phyloP scores from a whole-genome alignment of 2,329 filamentous ascomycete species.

The Lachnellula arida region DNA sequence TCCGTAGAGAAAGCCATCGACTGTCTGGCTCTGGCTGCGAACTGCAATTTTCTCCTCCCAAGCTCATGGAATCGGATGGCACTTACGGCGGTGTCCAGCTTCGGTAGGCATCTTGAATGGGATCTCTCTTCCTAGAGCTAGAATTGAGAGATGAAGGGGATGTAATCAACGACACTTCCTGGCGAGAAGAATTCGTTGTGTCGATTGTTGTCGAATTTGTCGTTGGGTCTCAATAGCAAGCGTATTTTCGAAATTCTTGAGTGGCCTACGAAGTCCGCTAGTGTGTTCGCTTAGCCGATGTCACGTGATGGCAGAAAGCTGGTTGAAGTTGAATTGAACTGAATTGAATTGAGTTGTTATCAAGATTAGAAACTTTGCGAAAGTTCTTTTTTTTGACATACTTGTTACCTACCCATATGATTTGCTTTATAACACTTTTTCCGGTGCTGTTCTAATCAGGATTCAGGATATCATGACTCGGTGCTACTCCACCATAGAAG shows the following conservation, averaged over 20 bases:
- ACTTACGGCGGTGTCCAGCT: constrained; percentile 86
- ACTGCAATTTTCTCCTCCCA: background rate
- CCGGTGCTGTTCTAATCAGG: no score
- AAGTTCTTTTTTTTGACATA: no score
- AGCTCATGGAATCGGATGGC: background rate
- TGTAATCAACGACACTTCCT: constrained; percentile 29
- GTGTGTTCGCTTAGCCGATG: background rate
- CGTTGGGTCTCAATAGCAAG: constrained; percentile 18
- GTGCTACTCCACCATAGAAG: no score
- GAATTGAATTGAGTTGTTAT: background rate
- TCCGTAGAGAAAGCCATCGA: background rate
- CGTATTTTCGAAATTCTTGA: constrained; percentile 13
- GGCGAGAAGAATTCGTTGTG: constrained; percentile 29
- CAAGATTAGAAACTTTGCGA: no score
- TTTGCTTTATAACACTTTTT: no score
- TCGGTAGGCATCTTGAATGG: constrained; percentile 80
- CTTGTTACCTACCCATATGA: no score
- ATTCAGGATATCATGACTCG: no score
- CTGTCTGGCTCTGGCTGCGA: background rate
- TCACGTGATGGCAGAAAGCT: constrained; percentile 3
- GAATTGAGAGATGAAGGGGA: constrained; percentile 32
- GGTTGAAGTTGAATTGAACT: background rate
- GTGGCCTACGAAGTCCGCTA: background rate
- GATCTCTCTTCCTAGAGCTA: constrained; percentile 42
- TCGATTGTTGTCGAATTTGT: constrained; percentile 28